Evolutionary conservation across 371 early-diverging fungal genomes (phyloP), one percentile per base, ranked within the genome.

Genomic region (Rhizopus arrhizus): DNA sequence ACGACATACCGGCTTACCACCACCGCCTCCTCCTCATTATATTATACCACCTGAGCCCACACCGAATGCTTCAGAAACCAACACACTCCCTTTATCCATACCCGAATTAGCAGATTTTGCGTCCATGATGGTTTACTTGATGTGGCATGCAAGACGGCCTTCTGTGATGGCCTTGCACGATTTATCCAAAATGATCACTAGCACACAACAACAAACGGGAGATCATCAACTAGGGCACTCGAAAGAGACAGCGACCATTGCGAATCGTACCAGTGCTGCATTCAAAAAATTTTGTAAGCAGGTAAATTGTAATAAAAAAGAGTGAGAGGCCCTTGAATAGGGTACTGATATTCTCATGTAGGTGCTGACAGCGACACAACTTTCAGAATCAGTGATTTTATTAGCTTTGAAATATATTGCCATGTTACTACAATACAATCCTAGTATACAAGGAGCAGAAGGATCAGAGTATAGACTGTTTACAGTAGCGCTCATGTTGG

Each of bases 381-480:
- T 87, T 0, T 87, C 87, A 0, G 83, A 81, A 36, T 84, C 85
- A 0, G 87, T 84, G 10, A 81, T 87, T 28, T 62, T 85, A 15
- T 65, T 87, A 6, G 77, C 88, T 3, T 49, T 87, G 42, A 80
- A 85, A 65, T 87, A 85, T 48, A 87, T 85, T 58, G 82, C 84
- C 48, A 83, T 83, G 74, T 68, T 87, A 13, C 62, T 84, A 40
- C 82, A 83, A 58, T 80, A 78, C 32, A 84, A 84, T 56, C 88
- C 88, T 0, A 72, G 68, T 43, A 85, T 85, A 36, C 84, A 85
- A 66, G 85, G 85, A 54, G 85, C 84, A 2, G 85, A 74, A 42
- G 91, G 91, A 33, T 89, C 90, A 29, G 92, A 92, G 67, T 91
- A 87, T 61, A 80, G 89, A 46, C 62, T 91, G 43, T 89, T 91